A percentile compares a stretch with the other conserved stretches of the same genome.
Conservation (phyloP, 1,284 basidiomycete genomes). For the Cystobasidiaceae sp. region DNA sequence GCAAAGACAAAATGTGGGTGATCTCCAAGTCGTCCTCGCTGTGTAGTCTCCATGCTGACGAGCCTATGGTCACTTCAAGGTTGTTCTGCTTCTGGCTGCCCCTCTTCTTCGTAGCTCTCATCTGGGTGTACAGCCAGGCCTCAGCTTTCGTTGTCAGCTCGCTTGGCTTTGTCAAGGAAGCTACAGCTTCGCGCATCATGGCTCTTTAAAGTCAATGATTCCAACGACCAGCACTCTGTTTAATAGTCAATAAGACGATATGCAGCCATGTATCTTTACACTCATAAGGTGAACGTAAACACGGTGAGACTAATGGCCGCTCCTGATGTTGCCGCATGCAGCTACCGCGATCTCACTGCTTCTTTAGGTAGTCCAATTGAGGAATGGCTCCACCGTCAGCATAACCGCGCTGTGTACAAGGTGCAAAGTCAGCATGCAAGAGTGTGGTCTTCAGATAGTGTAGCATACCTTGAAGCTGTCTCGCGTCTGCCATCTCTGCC, state of each 20-base stretch:
- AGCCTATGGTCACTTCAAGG: neutral
- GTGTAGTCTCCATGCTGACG: too few species aligned
- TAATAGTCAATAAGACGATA: too few species aligned
- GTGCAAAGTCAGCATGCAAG: neutral
- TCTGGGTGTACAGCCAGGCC: constrained; percentile 20
- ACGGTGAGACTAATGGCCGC: too few species aligned
- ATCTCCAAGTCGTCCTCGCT: neutral
- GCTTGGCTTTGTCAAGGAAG: neutral
- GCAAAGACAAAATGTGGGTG: constrained; percentile 28
- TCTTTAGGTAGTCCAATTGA: constrained; percentile 15
- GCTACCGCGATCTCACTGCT: too few species aligned
- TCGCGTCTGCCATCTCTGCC: constrained; percentile 26
- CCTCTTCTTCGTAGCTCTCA: constrained; percentile 20
- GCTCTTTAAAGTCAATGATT: too few species aligned
- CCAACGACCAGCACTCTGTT: too few species aligned
- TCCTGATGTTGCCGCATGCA: too few species aligned
- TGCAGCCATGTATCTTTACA: too few species aligned
- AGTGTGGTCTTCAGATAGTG: neutral
- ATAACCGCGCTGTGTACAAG: neutral
- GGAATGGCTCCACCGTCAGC: constrained; percentile 6
- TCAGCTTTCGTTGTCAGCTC: neutral
- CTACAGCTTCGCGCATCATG: too few species aligned
- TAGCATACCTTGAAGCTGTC: constrained; percentile 12
- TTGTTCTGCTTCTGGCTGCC: constrained; percentile 30
- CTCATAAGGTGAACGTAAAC: too few species aligned